These are phyloP conservation scores for Hyphodiscus sp. DNA, from an alignment of 2,329 filamentous ascomycete genomes.

Conservation along the genomic window DNA sequence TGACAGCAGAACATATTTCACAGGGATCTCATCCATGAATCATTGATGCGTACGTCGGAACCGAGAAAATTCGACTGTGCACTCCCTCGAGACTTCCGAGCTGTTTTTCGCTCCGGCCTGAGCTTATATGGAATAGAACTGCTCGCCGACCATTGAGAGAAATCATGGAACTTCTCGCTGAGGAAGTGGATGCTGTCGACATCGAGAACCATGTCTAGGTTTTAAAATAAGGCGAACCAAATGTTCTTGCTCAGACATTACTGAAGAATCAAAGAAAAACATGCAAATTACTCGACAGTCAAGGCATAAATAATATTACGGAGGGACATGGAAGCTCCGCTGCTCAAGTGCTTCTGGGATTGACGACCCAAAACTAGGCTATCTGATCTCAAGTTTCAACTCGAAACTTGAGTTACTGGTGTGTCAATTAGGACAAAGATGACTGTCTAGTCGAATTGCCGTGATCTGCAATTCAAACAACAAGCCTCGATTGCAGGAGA, in stretches of 20 bases:
- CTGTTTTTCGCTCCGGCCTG: constrained; percentile 35
- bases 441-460: constrained; percentile 45
- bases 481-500: constrained; percentile 50
- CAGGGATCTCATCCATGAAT: constrained; percentile 37
- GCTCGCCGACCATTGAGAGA: constrained; percentile 13
- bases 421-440: no score
- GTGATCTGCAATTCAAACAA: constrained; percentile 73
- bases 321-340: constrained; percentile 64
- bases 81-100: no score
- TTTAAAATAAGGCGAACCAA: constrained; percentile 39
- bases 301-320: constrained; percentile 56
- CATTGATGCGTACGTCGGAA: constrained; percentile 37
- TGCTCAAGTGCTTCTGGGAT: constrained; percentile 75
- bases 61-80: constrained; percentile 39
- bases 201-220: constrained; percentile 30
- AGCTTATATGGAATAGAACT: constrained; percentile 13
- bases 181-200: no score
- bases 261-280: constrained; percentile 24
- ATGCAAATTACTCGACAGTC: constrained; percentile 60
- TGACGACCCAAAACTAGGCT: constrained; percentile 66
- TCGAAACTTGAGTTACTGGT: no score
- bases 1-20: constrained; percentile 38
- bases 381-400: not conserved
- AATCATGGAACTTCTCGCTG: constrained; percentile 26
- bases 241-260: constrained; percentile 37